These are phyloP conservation scores for Rutidosis leptorrhynchoides DNA, from an alignment of 129 eudicot genomes.

Conservation along the genomic window DNA sequence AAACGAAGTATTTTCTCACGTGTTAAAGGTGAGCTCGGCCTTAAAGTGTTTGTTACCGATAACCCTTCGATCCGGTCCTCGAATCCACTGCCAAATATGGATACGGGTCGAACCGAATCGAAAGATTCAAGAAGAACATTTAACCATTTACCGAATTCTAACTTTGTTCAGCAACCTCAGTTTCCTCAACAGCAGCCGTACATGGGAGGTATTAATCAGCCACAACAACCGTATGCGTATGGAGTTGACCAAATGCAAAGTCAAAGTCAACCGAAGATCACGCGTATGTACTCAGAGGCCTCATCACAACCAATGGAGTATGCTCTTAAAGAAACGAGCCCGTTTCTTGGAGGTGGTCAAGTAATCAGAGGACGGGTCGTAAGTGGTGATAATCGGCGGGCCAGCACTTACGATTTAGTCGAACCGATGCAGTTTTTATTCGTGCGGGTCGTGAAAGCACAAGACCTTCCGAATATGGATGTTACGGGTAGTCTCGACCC, in stretches of 20 bases:
- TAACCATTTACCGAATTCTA: conserved; percentile 51
- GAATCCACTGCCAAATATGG: conserved; percentile 45
- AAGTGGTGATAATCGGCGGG: conserved; percentile 41
- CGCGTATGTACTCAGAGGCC: conserved; percentile 44
- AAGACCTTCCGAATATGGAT: conserved; percentile 72
- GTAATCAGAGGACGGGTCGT: conserved; percentile 73
- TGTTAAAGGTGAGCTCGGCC: conserved; percentile 75
- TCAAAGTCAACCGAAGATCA: conserved; percentile 37
- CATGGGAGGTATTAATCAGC: conserved; percentile 32
- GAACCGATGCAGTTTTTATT: conserved; percentile 84
- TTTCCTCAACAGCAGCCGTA: conserved; percentile 26
- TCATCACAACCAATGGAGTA: conserved; percentile 61
- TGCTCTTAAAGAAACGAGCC: conserved; percentile 74
- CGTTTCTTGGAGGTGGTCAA: conserved; percentile 77
- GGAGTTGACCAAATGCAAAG: conserved; percentile 35
- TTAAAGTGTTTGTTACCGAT: conserved; percentile 69
- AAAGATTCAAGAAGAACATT: conserved; percentile 44
- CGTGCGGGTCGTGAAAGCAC: conserved; percentile 85
- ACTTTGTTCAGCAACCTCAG: conserved; percentile 38
- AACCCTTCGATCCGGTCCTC: conserved; percentile 56
- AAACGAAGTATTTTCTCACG: conserved; percentile 58
- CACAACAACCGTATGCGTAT: conserved; percentile 34
- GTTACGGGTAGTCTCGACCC: conserved; percentile 83
- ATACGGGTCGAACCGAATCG: conserved; percentile 38
- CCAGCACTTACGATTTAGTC: conserved; percentile 79